phyloP scores from a whole-genome alignment of 331 rosid genomes.

The Phaseolus coccineus region DNA sequence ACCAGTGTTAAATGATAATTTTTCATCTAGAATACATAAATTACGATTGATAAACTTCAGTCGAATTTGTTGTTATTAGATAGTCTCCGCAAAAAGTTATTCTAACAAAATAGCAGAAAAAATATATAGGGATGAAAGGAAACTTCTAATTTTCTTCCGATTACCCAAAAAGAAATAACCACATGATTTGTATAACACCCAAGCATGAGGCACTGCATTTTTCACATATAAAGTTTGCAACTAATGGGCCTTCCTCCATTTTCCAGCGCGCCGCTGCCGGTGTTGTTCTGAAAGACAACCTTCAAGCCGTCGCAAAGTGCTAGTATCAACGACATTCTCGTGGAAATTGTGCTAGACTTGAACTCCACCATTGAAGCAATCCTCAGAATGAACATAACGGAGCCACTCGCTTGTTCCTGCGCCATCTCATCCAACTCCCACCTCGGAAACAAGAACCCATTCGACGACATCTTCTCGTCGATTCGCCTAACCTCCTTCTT shows the following conservation, averaged over 20 bases:
- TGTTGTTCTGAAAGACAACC: conserved; percentile 36
- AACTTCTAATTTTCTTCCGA: background rate
- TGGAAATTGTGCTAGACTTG: background rate
- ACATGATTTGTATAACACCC: background rate
- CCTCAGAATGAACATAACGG: background rate
- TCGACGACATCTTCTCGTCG: background rate
- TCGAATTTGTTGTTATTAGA: background rate
- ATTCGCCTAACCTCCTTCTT: background rate
- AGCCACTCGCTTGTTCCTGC: conserved; percentile 18
- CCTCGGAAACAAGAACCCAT: background rate
- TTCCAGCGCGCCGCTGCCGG: background rate
- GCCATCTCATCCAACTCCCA: conserved; percentile 20
- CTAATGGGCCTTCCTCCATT: background rate
- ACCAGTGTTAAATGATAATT: background rate
- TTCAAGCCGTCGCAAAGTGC: conserved; percentile 29
- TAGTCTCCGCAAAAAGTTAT: background rate
- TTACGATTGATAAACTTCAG: background rate
- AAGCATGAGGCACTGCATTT: background rate
- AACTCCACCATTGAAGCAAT: background rate
- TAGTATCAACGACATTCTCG: background rate
- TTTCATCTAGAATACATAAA: background rate
- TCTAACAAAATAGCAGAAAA: background rate
- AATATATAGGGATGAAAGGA: background rate
- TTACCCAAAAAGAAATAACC: background rate
- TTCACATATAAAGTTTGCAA: conserved; percentile 32